phyloP scores from a whole-genome alignment of 2,329 filamentous ascomycete species.

The Pestalotiopsis fici region DNA sequence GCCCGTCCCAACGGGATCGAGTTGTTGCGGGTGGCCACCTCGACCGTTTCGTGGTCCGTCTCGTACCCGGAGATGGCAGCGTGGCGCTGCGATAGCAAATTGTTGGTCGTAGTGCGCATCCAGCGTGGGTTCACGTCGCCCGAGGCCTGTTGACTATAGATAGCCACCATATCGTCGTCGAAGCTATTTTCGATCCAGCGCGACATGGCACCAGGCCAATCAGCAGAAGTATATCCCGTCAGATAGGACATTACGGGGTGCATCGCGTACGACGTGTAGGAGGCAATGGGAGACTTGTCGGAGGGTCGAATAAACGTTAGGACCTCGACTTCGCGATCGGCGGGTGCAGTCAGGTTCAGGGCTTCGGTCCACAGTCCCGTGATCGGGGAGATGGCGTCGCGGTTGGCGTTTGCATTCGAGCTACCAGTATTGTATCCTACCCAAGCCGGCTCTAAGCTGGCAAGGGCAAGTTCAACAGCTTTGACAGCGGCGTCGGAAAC shows the following conservation, averaged over 20 bases:
- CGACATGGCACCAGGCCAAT: not conserved
- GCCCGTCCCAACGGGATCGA: not conserved
- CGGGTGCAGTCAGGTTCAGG: not conserved
- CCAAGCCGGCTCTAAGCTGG: not conserved
- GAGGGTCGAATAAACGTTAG: not conserved
- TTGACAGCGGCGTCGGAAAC: not conserved
- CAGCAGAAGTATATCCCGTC: not conserved
- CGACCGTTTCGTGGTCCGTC: not conserved
- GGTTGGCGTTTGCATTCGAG: not conserved
- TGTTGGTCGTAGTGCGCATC: not conserved
- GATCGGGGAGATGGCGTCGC: not conserved
- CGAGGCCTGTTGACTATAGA: not conserved
- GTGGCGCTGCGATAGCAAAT: not conserved
- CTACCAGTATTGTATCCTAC: not conserved
- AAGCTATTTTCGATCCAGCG: not conserved
- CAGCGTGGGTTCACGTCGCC: not conserved
- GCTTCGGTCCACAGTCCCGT: not conserved
- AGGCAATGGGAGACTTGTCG: not conserved
- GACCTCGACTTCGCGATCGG: not conserved
- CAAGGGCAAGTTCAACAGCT: not conserved
- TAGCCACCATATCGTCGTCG: not conserved
- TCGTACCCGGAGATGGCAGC: not conserved
- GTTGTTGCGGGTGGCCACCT: not conserved
- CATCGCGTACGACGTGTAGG: not conserved
- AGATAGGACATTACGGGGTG: not conserved